Evolutionary conservation across 805 yeast species (phyloP), one percentile per base, ranked within the genome.

Genomic region (Wickerhamiella alocasiicola): DNA sequence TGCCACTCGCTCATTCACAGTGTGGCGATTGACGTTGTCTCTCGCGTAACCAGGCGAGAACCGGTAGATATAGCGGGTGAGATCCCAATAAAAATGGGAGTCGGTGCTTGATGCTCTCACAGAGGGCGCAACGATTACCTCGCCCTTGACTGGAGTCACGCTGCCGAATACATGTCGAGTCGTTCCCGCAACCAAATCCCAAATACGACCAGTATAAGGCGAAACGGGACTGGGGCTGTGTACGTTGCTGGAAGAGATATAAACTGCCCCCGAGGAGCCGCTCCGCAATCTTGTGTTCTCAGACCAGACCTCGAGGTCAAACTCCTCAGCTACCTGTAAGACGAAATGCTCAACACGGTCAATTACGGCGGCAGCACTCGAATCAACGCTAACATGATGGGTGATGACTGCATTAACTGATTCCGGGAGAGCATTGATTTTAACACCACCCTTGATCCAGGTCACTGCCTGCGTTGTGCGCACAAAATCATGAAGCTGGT

Each of bases 351-450:
- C 51, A 18, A 49, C 33, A 12, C 52, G 45, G 33, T 64, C 63
- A 13, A 61, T 49, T 3, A 67, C 68, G 15, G 62, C 67, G 4
- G 62, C 57, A 1, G 70, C 64, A 17, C 67, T 59, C 12, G 76
- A 67, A 46, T 75, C 83, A 33, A 74, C 60, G 15, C 73, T 69
- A 42, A 81, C 65, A 53, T 93, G 66, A 52, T 78, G 79, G 58
- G 82, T 80, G 32, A 78, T 64, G 26, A 67, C 53, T 31, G 75
- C 63, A 23, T 60, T 56, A 3, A 72, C 72, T 19, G 64, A 57
- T 54, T 81, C 88, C 2, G 94, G 93, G 35, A 81, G 61, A 1
- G 91, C 85, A 53, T 81, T 81, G 19, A 77, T 67, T 59, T 81
- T 81, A 44, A 75, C 69, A 32, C 93, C 94, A 21, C 91, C 91